Percentiles rank a stretch among this genome's conserved stretches.
Evolutionary conservation across 2,329 filamentous ascomycete species (phyloP).

Genomic region (Cercospora janseana): DNA sequence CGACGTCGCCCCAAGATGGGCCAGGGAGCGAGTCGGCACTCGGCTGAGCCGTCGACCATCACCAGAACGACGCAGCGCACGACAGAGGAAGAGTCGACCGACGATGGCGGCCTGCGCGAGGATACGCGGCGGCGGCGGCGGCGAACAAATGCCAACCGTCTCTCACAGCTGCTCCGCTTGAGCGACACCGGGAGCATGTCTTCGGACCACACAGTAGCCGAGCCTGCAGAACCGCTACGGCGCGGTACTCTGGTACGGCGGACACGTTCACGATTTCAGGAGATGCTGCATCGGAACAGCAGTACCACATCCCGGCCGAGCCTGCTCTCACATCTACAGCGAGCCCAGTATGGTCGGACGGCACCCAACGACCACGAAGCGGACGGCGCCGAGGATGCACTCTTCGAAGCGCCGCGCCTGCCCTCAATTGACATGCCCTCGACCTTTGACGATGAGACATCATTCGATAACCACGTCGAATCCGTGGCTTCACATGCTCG

Average conservation of each 20-base stretch:
- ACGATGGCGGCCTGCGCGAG: slow-evolving; percentile 13
- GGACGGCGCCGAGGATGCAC: slow-evolving; percentile 14
- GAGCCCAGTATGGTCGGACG: slow-evolving; percentile 29
- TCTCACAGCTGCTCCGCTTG: slow-evolving; percentile 18
- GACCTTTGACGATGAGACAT: slow-evolving; percentile 38
- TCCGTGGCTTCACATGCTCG: slow-evolving; percentile 26
- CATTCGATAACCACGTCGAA: slow-evolving; percentile 31
- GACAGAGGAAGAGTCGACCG: slow-evolving; percentile 5
- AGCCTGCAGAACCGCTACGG: slow-evolving; percentile 9
- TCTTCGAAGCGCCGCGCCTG: slow-evolving; percentile 32
- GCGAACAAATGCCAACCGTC: slow-evolving; percentile 12
- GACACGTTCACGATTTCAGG: slow-evolving; percentile 29
- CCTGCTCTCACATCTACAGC: slow-evolving; percentile 27
- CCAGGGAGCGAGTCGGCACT: slow-evolving; percentile 12
- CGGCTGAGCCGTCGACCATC: slow-evolving; percentile 3
- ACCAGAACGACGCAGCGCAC: slow-evolving; percentile 1
- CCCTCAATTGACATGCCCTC: slow-evolving; percentile 36
- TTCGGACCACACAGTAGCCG: slow-evolving; percentile 6
- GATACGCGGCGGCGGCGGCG: slow-evolving; percentile 11
- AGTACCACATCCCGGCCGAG: slow-evolving; percentile 19
- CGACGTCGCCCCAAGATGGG: slow-evolving; percentile 11
- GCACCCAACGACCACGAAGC: slow-evolving; percentile 23
- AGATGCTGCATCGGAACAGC: slow-evolving; percentile 24
- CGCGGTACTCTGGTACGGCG: slow-evolving; percentile 22
- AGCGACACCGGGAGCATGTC: slow-evolving; percentile 10